These are phyloP conservation scores for Corniculantispora saksenae DNA, from an alignment of 2,329 filamentous ascomycete species.

Conservation along the genomic window DNA sequence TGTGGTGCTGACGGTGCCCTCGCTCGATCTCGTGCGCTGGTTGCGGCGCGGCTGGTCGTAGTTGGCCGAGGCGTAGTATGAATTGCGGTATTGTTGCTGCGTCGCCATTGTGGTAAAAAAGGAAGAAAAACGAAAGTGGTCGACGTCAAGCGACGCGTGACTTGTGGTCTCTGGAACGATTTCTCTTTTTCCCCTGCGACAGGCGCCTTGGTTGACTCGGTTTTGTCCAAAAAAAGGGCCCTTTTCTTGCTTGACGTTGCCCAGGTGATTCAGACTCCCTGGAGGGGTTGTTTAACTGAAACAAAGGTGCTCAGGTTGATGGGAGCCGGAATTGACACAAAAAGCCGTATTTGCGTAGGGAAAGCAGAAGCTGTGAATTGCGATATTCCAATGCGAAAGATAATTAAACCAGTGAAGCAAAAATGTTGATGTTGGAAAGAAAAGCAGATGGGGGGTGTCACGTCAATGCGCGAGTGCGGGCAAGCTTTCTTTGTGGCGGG, in stretches of 20 bases:
- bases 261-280: constrained; percentile 11
- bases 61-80: constrained; percentile 47
- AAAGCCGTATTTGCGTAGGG: neutral
- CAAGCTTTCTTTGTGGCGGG: constrained; percentile 8
- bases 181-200: neutral
- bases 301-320: neutral
- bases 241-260: constrained; percentile 8
- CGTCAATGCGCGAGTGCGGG: constrained; percentile 10
- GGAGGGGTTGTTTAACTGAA: constrained; percentile 9
- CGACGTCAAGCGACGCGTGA: neutral
- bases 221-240: neutral
- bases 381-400: neutral
- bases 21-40: constrained; percentile 70
- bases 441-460: constrained; percentile 26
- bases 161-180: neutral
- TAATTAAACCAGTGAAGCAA: constrained; percentile 8
- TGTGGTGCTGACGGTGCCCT: constrained; percentile 86
- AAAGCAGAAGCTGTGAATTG: neutral
- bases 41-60: constrained; percentile 44
- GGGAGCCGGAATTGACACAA: neutral
- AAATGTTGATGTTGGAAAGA: constrained; percentile 17
- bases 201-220: neutral
- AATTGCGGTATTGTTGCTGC: constrained; percentile 56
- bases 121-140: neutral
- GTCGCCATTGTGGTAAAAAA: constrained; percentile 46